Evolutionary conservation across 192 early-diverging fungal species (phyloP).

Genomic region (Backusella morwellensis): DNA sequence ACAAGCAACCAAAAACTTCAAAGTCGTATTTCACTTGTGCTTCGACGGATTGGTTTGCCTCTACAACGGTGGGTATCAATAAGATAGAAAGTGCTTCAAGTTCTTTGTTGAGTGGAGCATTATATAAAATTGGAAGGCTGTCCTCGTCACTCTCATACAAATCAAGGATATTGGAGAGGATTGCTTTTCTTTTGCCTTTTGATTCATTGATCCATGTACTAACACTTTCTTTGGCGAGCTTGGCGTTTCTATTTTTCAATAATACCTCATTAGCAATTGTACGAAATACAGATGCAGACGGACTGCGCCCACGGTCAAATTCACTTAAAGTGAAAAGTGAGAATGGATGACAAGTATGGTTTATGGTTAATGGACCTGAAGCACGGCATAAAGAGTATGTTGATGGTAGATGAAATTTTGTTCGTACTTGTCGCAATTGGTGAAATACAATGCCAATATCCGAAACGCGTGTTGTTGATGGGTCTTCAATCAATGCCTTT

Average conservation of each 20-base stretch:
- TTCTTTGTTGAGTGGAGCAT: neutral
- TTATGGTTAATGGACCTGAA: slow-evolving; percentile 22
- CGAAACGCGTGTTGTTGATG: neutral
- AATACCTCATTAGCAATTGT: slow-evolving; percentile 1
- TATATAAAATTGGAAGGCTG: neutral
- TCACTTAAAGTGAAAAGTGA: slow-evolving; percentile 20
- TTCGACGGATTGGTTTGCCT: neutral
- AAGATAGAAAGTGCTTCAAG: neutral
- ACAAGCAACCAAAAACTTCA: neutral
- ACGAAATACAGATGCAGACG: neutral
- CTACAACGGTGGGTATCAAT: neutral
- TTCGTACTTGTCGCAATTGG: slow-evolving; percentile 26
- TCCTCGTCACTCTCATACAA: neutral
- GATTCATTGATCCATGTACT: neutral
- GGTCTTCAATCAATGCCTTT: neutral
- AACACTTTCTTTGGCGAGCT: neutral
- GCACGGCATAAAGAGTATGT: slow-evolving; percentile 22
- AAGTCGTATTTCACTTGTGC: neutral
- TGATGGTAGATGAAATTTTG: slow-evolving; percentile 19
- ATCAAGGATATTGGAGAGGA: neutral
- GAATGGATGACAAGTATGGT: slow-evolving; percentile 22
- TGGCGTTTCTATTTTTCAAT: neutral
- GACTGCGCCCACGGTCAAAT: slow-evolving; percentile 12
- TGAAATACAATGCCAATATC: neutral
- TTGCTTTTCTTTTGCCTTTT: neutral